Evolutionary conservation across 768 basidiomycete genomes (phyloP).

Genomic region (Cystofilobasidium macerans): DNA sequence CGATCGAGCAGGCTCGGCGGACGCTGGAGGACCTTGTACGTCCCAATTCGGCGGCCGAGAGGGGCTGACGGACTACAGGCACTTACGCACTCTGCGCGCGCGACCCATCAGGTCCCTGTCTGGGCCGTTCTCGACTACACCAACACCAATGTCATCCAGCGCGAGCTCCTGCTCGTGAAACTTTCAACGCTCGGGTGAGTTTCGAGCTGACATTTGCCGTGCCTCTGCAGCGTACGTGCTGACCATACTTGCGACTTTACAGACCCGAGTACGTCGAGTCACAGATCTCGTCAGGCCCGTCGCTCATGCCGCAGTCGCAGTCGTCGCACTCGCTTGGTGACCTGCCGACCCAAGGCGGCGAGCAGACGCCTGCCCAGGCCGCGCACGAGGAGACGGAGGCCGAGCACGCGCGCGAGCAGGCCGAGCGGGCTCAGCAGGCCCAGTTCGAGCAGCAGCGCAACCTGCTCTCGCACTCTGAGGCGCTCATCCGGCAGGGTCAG

Average conservation of each 20-base stretch:
- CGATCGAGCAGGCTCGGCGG: constrained; percentile 89
- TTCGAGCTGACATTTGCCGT: neutral
- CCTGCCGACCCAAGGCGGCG: constrained; percentile 18
- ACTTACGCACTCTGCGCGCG: no score
- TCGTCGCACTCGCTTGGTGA: neutral
- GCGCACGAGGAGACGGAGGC: neutral
- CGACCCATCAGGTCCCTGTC: constrained; percentile 66
- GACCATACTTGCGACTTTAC: neutral
- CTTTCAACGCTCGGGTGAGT: constrained; percentile 75
- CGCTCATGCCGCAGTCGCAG: constrained; percentile 12
- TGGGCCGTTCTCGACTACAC: constrained; percentile 99
- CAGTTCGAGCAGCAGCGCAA: constrained; percentile 19
- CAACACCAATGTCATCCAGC: constrained; percentile 74
- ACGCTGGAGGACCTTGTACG: constrained; percentile 92
- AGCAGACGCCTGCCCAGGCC: constrained; percentile 7
- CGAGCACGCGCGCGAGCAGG: neutral
- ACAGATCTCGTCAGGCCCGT: constrained; percentile 24
- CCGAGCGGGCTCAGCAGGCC: constrained; percentile 7
- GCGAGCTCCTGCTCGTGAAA: constrained; percentile 89
- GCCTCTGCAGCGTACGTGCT: neutral
- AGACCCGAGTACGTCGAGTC: constrained; percentile 27
- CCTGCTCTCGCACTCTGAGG: constrained; percentile 59
- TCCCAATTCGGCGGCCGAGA: constrained; percentile 25
- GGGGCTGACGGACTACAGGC: no score
- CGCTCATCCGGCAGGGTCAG: constrained; percentile 76